A percentile compares a stretch with the other conserved stretches of the same genome.
Conservation (phyloP, 495 filamentous ascomycete species). For the Letharia lupina region DNA sequence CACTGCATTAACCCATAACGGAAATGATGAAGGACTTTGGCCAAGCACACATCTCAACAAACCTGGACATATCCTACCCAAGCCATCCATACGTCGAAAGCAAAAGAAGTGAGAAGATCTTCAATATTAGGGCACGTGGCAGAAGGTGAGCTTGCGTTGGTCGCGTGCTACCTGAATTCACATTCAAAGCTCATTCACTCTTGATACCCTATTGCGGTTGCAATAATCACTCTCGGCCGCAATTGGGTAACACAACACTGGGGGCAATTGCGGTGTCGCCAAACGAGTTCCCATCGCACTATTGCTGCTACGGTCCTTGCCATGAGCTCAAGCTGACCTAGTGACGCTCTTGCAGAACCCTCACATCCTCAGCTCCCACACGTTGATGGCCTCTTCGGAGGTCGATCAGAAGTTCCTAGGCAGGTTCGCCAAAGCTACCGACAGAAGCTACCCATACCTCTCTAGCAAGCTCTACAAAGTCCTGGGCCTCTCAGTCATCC, state of each 20-base stretch:
- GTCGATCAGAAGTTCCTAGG: conserved; percentile 96
- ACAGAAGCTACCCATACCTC: conserved; percentile 62
- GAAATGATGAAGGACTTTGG: conserved; percentile 18
- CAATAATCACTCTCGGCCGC: not conserved
- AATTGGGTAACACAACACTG: not conserved
- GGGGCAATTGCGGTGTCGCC: not conserved
- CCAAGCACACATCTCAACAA: conserved; percentile 11
- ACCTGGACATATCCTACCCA: conserved; percentile 2
- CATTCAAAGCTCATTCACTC: conserved; percentile 2
- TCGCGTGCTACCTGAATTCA: conserved; percentile 2
- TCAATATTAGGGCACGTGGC: conserved; percentile 14
- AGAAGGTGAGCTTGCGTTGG: conserved; percentile 21
- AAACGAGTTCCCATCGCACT: not conserved
- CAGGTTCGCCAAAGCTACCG: conserved; percentile 67
- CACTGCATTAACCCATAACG: not conserved
- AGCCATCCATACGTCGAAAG: conserved; percentile 3
- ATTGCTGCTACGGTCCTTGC: not conserved
- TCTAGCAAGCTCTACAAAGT: conserved; percentile 80
- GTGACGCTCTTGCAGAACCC: conserved; percentile 21
- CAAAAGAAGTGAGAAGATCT: conserved; percentile 2
- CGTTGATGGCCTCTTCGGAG: conserved; percentile 87
- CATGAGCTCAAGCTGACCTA: conserved; percentile 13
- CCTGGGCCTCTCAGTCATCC: conserved; percentile 79
- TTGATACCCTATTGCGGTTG: not conserved
- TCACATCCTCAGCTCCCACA: conserved; percentile 24